phyloP scores from a whole-genome alignment of 768 basidiomycete genomes.

The Lentinula lateritia region DNA sequence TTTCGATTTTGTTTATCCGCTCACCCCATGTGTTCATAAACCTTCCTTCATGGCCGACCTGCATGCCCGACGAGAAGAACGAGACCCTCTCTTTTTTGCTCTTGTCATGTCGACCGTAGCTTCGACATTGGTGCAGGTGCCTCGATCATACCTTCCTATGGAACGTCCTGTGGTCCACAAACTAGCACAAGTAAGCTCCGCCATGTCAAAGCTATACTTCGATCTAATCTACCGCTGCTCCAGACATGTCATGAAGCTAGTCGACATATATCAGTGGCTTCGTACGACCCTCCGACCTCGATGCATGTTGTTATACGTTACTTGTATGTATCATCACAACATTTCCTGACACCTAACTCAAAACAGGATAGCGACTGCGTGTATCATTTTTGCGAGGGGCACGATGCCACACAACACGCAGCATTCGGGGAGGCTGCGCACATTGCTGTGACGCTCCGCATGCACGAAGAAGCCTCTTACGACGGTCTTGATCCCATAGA shows the following conservation, averaged over 20 bases:
- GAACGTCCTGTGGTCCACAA: slow-evolving; percentile 79
- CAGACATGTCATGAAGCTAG: slow-evolving; percentile 79
- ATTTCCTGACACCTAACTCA: background rate
- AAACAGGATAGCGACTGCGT: slow-evolving; percentile 57
- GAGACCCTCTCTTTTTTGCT: slow-evolving; percentile 86
- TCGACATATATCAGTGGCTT: slow-evolving; percentile 71
- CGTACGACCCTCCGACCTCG: slow-evolving; percentile 79
- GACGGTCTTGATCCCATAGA: slow-evolving; percentile 82
- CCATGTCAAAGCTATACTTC: slow-evolving; percentile 4
- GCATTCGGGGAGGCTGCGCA: slow-evolving; percentile 85
- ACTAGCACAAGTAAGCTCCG: slow-evolving; percentile 48
- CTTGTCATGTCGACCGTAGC: slow-evolving; percentile 88
- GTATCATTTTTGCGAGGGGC: slow-evolving; percentile 86
- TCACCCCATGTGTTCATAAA: slow-evolving; percentile 88
- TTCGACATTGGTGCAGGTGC: slow-evolving; percentile 83
- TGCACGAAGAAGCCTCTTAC: slow-evolving; percentile 85
- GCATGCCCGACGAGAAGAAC: slow-evolving; percentile 71
- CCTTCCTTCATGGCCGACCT: slow-evolving; percentile 92
- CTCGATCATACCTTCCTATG: slow-evolving; percentile 84
- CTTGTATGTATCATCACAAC: slow-evolving; percentile 50
- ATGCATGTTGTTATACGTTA: slow-evolving; percentile 86
- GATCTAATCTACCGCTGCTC: background rate
- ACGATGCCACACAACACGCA: slow-evolving; percentile 83
- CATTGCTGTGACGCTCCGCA: slow-evolving; percentile 73
- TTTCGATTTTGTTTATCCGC: slow-evolving; percentile 90